phyloP scores from a whole-genome alignment of 306 rosid genomes.

The Biancaea sappan region DNA sequence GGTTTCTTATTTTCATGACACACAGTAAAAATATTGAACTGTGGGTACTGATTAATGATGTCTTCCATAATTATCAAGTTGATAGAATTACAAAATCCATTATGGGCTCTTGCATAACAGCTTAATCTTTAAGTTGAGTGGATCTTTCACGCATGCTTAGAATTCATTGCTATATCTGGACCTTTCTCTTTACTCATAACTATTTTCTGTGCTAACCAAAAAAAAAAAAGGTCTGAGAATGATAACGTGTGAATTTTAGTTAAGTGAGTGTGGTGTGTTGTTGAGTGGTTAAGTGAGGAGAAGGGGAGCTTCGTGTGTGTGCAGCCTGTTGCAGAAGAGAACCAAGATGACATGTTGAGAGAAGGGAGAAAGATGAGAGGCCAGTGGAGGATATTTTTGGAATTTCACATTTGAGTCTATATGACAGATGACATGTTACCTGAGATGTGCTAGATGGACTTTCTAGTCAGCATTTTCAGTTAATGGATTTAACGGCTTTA shows the following conservation, averaged over 20 bases:
- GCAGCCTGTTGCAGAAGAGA: too few species aligned
- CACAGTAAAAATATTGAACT: conserved; percentile 6
- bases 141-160: conserved; percentile 21
- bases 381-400: too few species aligned
- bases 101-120: background rate
- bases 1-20: conserved; percentile 1
- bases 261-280: too few species aligned
- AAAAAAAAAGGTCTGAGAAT: background rate
- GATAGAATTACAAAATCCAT: background rate
- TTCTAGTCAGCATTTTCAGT: too few species aligned
- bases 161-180: background rate
- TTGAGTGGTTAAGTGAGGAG: too few species aligned
- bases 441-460: too few species aligned
- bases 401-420: too few species aligned
- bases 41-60: background rate
- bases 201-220: conserved; percentile 6
- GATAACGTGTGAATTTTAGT: background rate
- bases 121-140: conserved; percentile 20
- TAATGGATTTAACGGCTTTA: too few species aligned
- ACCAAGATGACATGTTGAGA: too few species aligned
- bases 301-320: too few species aligned
- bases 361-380: too few species aligned
- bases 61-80: background rate
- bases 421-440: too few species aligned
- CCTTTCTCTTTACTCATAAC: background rate